Conservation (phyloP, 345 rosid genomes). For the Aquilaria yunnanensis region DNA sequence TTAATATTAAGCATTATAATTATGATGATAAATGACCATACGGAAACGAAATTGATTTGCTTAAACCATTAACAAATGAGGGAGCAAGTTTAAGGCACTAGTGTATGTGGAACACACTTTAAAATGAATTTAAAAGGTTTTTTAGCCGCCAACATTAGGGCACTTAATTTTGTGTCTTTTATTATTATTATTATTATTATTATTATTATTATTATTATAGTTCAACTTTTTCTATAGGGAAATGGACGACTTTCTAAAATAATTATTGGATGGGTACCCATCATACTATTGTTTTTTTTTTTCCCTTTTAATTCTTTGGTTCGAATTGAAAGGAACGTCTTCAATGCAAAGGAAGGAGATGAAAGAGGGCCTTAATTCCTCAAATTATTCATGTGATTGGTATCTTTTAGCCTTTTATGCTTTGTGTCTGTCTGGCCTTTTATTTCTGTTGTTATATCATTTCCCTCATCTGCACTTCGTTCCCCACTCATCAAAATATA, state of each 20-base stretch:
- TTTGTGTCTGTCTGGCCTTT: not conserved
- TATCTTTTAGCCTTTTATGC: constrained; percentile 8
- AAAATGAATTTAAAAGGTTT: not conserved
- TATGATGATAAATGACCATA: too few species aligned
- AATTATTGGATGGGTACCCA: not conserved
- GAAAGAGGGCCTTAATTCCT: constrained; percentile 7
- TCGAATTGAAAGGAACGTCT: not conserved
- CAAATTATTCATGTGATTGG: constrained; percentile 8
- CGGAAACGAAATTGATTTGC: too few species aligned
- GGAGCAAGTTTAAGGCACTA: not conserved
- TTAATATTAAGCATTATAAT: too few species aligned
- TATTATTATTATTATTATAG: not conserved
- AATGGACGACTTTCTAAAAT: not conserved
- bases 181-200: not conserved
- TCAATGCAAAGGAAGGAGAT: not conserved
- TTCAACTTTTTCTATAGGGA: not conserved
- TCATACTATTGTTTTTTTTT: not conserved
- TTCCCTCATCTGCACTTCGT: not conserved
- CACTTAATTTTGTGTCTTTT: not conserved
- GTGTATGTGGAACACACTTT: constrained; percentile 1
- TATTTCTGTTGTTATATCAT: not conserved
- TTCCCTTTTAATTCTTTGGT: not conserved
- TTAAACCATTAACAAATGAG: too few species aligned
- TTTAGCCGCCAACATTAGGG: not conserved
- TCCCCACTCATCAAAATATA: not conserved